These are phyloP conservation scores for Xylaria telfairii DNA, from an alignment of 495 filamentous ascomycete genomes.

Conservation along the genomic window DNA sequence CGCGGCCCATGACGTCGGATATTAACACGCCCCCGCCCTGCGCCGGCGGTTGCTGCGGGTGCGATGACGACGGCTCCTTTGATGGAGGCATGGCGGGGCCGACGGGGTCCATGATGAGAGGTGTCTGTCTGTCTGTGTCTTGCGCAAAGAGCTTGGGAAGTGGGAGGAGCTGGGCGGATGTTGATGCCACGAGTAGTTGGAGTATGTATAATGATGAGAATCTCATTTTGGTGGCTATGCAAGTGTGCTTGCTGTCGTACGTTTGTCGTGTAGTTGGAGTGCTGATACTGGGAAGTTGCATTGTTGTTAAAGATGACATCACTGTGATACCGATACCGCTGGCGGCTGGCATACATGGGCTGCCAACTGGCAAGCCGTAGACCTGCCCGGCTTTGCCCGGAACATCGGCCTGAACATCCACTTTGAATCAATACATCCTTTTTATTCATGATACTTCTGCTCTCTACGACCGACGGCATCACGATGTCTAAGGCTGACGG, in stretches of 20 bases:
- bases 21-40: slow-evolving; percentile 63
- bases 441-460: background rate
- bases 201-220: slow-evolving; percentile 24
- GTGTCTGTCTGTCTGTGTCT: slow-evolving; percentile 34
- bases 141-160: slow-evolving; percentile 21
- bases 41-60: slow-evolving; percentile 46
- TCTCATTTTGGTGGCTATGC: slow-evolving; percentile 29
- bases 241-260: background rate
- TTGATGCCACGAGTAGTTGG: slow-evolving; percentile 27
- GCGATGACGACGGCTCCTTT: slow-evolving; percentile 30
- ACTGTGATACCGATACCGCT: background rate
- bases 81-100: slow-evolving; percentile 44
- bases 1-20: slow-evolving; percentile 84
- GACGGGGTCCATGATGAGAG: slow-evolving; percentile 38
- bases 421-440: background rate
- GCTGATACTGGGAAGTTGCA: slow-evolving; percentile 10
- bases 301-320: slow-evolving; percentile 13
- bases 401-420: background rate
- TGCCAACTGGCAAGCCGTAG: background rate
- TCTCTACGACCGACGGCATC: background rate
- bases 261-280: background rate
- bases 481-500: background rate
- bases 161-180: slow-evolving; percentile 29
- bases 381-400: background rate
- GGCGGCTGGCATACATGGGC: background rate